A percentile compares a stretch with the other conserved stretches of the same genome.
phyloP scores from a whole-genome alignment of 768 basidiomycete genomes.

The Gloeostereum incarnatum region DNA sequence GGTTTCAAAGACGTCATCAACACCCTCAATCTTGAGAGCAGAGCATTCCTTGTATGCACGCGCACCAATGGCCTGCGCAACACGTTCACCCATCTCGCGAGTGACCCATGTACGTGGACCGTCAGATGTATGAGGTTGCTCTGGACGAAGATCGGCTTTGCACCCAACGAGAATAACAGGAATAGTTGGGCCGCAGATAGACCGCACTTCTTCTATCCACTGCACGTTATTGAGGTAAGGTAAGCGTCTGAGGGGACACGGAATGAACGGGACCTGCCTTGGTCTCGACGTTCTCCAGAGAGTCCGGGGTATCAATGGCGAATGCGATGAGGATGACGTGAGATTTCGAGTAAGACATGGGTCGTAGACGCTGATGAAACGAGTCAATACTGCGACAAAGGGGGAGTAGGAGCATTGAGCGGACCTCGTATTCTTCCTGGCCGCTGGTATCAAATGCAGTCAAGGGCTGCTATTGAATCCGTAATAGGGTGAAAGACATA shows the following conservation, averaged over 20 bases:
- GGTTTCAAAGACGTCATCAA: conserved; percentile 96
- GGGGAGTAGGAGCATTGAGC: conserved; percentile 10
- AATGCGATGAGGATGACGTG: conserved; percentile 99
- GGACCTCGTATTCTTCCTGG: conserved; percentile 96
- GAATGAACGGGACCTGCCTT: conserved; percentile 47
- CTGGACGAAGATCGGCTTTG: conserved; percentile 85
- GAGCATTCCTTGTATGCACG: conserved; percentile 94
- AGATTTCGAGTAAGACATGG: conserved; percentile 96
- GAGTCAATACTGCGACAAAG: conserved; percentile 1
- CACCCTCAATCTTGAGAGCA: conserved; percentile 82
- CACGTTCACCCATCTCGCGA: conserved; percentile 73
- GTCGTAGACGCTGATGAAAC: conserved; percentile 73
- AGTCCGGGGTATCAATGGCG: conserved; percentile 92
- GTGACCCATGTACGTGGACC: conserved; percentile 50
- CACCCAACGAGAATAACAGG: conserved; percentile 95
- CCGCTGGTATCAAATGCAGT: conserved; percentile 42
- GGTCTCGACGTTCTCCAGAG: conserved; percentile 87
- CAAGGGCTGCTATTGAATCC: not conserved
- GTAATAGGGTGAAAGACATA: conserved; percentile 32
- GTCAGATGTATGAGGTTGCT: conserved; percentile 34
- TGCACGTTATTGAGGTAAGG: conserved; percentile 18
- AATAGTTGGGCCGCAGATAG: conserved; percentile 87
- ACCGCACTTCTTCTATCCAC: conserved; percentile 99
- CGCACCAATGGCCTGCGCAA: conserved; percentile 80
- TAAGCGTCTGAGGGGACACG: conserved; percentile 6